Evolutionary conservation across 441 rosid genomes (phyloP).

Genomic region (Kokia cookei): DNA sequence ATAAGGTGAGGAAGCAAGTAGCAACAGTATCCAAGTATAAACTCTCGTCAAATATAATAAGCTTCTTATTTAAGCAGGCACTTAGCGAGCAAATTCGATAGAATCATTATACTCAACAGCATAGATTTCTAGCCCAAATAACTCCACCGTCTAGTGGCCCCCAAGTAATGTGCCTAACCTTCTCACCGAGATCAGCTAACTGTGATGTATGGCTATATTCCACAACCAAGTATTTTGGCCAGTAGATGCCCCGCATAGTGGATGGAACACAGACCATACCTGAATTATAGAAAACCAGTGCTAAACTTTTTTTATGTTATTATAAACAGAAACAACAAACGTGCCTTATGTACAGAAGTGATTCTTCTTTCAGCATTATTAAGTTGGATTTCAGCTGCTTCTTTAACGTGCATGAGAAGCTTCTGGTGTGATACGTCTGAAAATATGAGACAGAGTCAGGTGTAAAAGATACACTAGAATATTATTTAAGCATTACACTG

Average conservation of each 20-base stretch:
- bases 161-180: not conserved
- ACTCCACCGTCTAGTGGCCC: not conserved
- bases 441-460: constrained; percentile 2
- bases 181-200: not conserved
- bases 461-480: not conserved
- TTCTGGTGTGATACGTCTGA: constrained; percentile 68
- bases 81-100: not conserved
- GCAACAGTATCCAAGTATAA: not conserved
- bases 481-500: not conserved
- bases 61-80: not conserved
- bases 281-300: not conserved
- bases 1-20: not conserved
- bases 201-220: not conserved
- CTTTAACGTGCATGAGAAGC: constrained; percentile 56
- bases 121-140: not conserved
- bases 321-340: constrained; percentile 13
- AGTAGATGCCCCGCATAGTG: not conserved
- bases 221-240: constrained; percentile 8
- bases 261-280: not conserved
- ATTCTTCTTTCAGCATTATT: constrained; percentile 61
- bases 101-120: not conserved
- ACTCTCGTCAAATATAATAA: not conserved
- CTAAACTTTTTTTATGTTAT: not conserved
- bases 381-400: constrained; percentile 51
- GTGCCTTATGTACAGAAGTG: constrained; percentile 60